Evolutionary conservation across 805 yeast genomes (phyloP).

Genomic region (Starmerella khaoyaiensis): DNA sequence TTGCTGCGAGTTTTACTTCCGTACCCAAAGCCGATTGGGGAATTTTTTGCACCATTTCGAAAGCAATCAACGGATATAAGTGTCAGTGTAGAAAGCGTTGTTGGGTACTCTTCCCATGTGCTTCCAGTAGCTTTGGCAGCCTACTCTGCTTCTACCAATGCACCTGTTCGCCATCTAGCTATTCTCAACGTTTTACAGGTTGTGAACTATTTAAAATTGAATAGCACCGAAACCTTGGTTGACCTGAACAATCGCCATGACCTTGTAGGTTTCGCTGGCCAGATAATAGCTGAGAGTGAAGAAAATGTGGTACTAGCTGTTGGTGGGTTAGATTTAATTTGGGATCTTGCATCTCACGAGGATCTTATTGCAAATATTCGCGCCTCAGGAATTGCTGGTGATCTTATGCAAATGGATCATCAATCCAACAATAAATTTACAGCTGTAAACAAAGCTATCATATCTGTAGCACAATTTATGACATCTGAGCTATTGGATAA

Average conservation of each 20-base stretch:
- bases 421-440: no score
- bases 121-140: constrained; percentile 12
- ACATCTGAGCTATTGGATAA: no score
- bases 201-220: constrained; percentile 10
- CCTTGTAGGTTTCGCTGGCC: constrained; percentile 10
- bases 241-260: constrained; percentile 5
- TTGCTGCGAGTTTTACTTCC: constrained; percentile 16
- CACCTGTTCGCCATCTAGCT: constrained; percentile 15
- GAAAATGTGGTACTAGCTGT: constrained; percentile 9
- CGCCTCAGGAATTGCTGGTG: constrained; percentile 9
- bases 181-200: constrained; percentile 20
- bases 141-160: constrained; percentile 15
- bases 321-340: constrained; percentile 18
- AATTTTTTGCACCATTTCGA: constrained; percentile 17
- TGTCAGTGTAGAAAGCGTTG: neutral
- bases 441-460: no score
- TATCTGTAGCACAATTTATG: no score
- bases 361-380: constrained; percentile 3
- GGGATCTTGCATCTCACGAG: constrained; percentile 12
- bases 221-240: neutral
- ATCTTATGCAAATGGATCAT: no score
- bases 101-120: constrained; percentile 4
- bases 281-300: constrained; percentile 15
- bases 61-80: neutral
- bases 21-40: constrained; percentile 8